Evolutionary conservation across 306 rosid genomes (phyloP), one percentile per base, ranked within the genome.

Genomic region (Cucurbita maxima): DNA sequence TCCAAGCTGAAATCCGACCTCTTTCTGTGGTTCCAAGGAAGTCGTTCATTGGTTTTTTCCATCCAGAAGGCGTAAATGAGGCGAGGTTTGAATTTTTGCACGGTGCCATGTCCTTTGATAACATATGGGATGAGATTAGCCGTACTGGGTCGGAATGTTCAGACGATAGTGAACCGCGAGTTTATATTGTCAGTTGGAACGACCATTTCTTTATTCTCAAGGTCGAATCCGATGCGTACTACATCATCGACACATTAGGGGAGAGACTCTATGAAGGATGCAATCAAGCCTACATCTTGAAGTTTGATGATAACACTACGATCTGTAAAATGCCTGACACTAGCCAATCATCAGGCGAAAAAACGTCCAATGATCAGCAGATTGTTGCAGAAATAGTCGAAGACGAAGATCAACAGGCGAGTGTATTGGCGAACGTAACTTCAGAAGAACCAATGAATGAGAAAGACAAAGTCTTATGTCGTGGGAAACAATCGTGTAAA

Each of bases 251-350:
- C 81, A 95, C 99, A 0, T 79, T 95, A 60, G 99, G 99, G 47
- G 99, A 95, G 88, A 87, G 99, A 85, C 93, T 95, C 19, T 95
- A 88, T 16, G 99, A 95, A 80, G 99, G 99, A 71, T 95, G 99
- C 78, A 77, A 83, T 82, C 99, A 89, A 74, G 99, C 99, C 72
- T 95, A 85, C 75, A 80, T 95, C 76, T 87, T 95, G 82, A 95
- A 89, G 86, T 95, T 95, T 14, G 93, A 95, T 80, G 55, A 79
- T 73, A 79, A 64, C 84, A 88, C 99, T 0, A 74, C 56, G 2
- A 95, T 95, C 76, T 78, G 81, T 83, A 91, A 87, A 71, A 77
- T 81, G 78, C 80, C 80, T 40, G 81, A 80, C 37, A 84, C 15
- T 40, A 56, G 70, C 59, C 86, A 79, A 79, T 63, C 85, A 4